A percentile compares a stretch with the other conserved stretches of the same genome.
These are phyloP conservation scores for Phaeosphaeria sp. DNA, from an alignment of 2,329 filamentous ascomycete species.

Conservation along the genomic window DNA sequence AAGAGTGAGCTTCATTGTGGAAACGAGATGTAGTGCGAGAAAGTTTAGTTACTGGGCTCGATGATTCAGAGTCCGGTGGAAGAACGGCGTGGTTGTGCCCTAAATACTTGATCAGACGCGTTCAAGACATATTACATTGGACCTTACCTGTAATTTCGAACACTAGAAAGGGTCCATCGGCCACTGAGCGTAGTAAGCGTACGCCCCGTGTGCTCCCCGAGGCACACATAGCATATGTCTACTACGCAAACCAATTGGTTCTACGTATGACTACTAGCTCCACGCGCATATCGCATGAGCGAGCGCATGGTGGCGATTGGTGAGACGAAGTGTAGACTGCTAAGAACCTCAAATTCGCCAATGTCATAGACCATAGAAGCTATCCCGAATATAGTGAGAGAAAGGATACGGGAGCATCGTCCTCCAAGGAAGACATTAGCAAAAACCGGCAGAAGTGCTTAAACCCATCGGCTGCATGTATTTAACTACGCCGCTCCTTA, in stretches of 20 bases:
- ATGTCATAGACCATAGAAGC: background rate
- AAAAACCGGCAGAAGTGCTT: background rate
- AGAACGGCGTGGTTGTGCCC: background rate
- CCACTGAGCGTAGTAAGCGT: background rate
- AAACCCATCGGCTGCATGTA: background rate
- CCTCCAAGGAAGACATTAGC: background rate
- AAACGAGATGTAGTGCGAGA: background rate
- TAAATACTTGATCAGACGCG: background rate
- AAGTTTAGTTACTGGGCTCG: too few relatives aligned
- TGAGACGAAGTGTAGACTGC: background rate
- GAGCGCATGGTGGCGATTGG: background rate
- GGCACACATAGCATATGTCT: too few relatives aligned
- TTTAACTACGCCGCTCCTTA: background rate
- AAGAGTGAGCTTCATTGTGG: background rate
- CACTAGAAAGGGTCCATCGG: background rate
- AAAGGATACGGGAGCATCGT: background rate
- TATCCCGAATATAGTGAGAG: background rate
- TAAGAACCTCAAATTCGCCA: background rate
- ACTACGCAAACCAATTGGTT: too few relatives aligned
- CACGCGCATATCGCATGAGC: too few relatives aligned
- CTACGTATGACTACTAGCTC: too few relatives aligned
- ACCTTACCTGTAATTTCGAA: background rate
- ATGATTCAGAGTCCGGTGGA: background rate
- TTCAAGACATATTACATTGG: background rate
- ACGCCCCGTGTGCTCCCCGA: background rate